Base-by-base conservation (phyloP, 176 grass and related monocot species). In the Musa acuminata region DNA sequence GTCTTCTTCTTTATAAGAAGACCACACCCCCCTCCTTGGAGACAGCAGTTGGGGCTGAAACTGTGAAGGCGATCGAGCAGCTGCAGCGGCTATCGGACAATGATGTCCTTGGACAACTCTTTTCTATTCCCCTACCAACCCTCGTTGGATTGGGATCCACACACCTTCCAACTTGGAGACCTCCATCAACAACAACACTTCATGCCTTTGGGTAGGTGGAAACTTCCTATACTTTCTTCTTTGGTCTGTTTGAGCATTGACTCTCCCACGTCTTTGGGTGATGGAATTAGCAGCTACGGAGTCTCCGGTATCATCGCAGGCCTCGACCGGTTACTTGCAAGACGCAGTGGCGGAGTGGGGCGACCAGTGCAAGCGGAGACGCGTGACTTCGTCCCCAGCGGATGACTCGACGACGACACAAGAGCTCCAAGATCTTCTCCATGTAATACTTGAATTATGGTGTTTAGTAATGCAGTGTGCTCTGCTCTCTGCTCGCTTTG, bases 291-390 rank as follows among this genome's bases (percentile, higher is more conserved):
- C 71, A 84, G 86, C 78, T 51, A 58, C 71, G 84, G 86, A 87
- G 67, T 89, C 89, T 73, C 86, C 84, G 22, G 79, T 10, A 16
- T 89, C 79, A 24, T 84, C 87, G 69, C 84, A 89, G 25, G 84
- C 83, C 68, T 93, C 93, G 14, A 72, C 80, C 9, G 87, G 81
- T 5, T 90, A 80, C 69, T 79, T 97, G 59, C 79, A 93, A 77
- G 85, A 90, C 65, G 77, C 87, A 72, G 59, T 88, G 49, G 80
- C 51, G 1, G 64, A 86, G 22, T 88, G 81, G 70, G 72, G 80
- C 55, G 77, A 75, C 22, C 75, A 66, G 53, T 53, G 77, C 84
- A 89, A 96, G 77, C 72, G 89, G 74, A 85, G 80, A 76, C 67
- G 84, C 67, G 79, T 69, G 79, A 25, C 24, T 8, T 49, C 70